These are phyloP conservation scores for Neonectria sp. DNA, from an alignment of 2,329 filamentous ascomycete species.

Conservation along the genomic window DNA sequence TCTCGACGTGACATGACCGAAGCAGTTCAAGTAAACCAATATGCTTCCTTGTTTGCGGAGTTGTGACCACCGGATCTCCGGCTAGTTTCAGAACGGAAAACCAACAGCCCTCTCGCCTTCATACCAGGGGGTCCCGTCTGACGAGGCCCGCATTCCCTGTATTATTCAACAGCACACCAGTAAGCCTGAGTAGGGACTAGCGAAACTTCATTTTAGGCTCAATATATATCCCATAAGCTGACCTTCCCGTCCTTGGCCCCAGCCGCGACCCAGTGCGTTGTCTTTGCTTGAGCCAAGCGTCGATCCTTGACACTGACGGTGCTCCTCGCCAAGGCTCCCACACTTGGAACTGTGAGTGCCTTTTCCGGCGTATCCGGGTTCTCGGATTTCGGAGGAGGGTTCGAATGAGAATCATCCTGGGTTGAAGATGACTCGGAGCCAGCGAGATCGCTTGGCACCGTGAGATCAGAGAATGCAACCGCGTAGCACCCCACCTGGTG, in stretches of 20 bases:
- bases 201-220: constrained; percentile 33
- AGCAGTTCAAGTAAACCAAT: neutral
- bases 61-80: neutral
- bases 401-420: neutral
- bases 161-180: neutral
- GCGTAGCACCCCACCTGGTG: constrained; percentile 91
- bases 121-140: neutral
- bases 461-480: constrained; percentile 76
- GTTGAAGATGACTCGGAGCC: constrained; percentile 37
- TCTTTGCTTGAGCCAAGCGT: constrained; percentile 74
- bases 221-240: constrained; percentile 96
- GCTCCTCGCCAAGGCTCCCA: constrained; percentile 18
- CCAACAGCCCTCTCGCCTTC: neutral
- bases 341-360: neutral
- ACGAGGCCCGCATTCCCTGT: neutral
- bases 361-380: neutral
- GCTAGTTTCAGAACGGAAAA: neutral
- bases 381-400: neutral
- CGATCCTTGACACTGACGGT: constrained; percentile 70
- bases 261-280: constrained; percentile 89
- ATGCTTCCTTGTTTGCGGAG: neutral
- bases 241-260: constrained; percentile 97
- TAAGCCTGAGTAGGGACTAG: constrained; percentile 2
- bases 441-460: constrained; percentile 20
- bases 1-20: neutral